Base-by-base conservation (phyloP, 2,329 filamentous ascomycete genomes). In the Xylariaceae sp. region DNA sequence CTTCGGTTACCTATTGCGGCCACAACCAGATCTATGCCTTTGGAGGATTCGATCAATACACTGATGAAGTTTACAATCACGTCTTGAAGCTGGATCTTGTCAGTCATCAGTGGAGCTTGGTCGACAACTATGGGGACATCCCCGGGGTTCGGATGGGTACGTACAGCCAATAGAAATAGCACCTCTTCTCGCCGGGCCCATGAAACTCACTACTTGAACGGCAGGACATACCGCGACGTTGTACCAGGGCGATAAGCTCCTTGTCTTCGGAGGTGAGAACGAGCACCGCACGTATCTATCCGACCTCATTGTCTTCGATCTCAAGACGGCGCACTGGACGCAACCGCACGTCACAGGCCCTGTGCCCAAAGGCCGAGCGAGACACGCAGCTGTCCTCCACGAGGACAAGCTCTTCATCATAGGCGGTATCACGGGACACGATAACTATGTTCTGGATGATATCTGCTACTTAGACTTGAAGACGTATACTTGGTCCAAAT, bases 51-150 rank as follows among this genome's bases (percentile, higher is more conserved):
- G 94, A 99, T 69, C 92, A 97, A 72, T 97, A 96, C 69, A 99
- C 94, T 0, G 94, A 99, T 70, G 94, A 99, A 76, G 89, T 99
- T 19, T 99, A 99, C 74, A 99, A 99, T 68, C 94, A 99, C 74
- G 94, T 99, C 42, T 78, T 99, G 60, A 86, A 85, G 65, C 76
- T 99, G 50, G 91, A 99, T 70, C 80, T 99, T 60, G 80, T 87
- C 58, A 91, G 87, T 59, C 85, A 94, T 63, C 89, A 94, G 70
- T 99, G 94, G 94, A 94, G 84, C 62, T 76, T 99, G 49, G 92
- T 99, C 26, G 94, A 97, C 73, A 99, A 99, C 72, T 99, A 96
- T 75, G 94, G 94, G 35, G 92, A 97, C 72, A 97, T 97, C 61
- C 92, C 92, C 3, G 92, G 92, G 11, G 92, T 97, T 48, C 85